Base-by-base conservation (phyloP, 2,329 filamentous ascomycete genomes). In the Chrysoporthe austroafricana region DNA sequence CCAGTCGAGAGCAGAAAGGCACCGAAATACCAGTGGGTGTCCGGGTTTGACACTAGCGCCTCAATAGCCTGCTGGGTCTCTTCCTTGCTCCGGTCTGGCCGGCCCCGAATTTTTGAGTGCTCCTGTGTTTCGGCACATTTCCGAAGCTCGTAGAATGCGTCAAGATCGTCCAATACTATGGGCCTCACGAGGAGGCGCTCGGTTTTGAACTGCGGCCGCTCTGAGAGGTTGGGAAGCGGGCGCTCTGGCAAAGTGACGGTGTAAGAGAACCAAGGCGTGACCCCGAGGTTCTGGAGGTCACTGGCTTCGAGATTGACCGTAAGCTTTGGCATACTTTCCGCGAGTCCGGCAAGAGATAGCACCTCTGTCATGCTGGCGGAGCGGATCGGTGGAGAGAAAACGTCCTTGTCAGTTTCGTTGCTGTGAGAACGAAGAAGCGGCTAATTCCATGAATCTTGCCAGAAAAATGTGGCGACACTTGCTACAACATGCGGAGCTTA, bases 1-100 rank as follows among this genome's bases (percentile, higher is more conserved):
- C 73, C 74, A 2, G 73, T 75, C 1, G 66, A 70, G n/a, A 68
- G 66, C 2, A 74, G 64, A 59, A 77, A 76, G 3, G 72, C 70
- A 2, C 73, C 73, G 21, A 72, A 73, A 9, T 72, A 68, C 66
- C 73, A 75, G 34, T 65, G 66, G 18, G 44, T 43, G 26, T 63
- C 21, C 14, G 70, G 70, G 16, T 42, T 26, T 9, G 44, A 13
- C 4, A 34, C 42, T 6, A 71, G 66, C 7, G 16, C 16, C 18
- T 63, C 67, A 16, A 70, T 64, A 13, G 44, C 26, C 32, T 39
- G 34, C 50, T 21, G n/a, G 1, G 69, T 62, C 60, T 71, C 69
- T 11, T 66, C 67, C 18, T 62, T 54, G 48, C 65, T 66, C 62
- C 48, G 39, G 39, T 66, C 60, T 1, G 70, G 43, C 8, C 69